phyloP scores from a whole-genome alignment of 495 filamentous ascomycete species.

The Echria macrotheca region DNA sequence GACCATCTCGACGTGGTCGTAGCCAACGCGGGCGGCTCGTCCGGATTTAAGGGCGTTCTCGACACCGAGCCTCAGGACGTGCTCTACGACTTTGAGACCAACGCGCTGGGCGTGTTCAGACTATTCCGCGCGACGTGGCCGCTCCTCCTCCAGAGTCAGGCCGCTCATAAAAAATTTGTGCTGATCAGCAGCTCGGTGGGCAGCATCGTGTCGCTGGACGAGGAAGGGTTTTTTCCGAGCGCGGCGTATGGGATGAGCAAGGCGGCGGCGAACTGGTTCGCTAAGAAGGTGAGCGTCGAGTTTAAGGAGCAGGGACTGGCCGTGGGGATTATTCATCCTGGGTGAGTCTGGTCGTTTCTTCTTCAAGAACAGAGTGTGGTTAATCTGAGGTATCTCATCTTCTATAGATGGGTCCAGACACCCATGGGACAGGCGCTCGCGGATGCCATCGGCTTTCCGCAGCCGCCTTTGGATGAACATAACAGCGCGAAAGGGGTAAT shows the following conservation, averaged over 20 bases:
- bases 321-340: conserved; percentile 29
- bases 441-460: conserved; percentile 25
- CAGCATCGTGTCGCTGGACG: conserved; percentile 25
- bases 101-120: conserved; percentile 25
- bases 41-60: conserved; percentile 16
- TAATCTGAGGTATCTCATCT: too few species aligned
- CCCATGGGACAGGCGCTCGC: conserved; percentile 32
- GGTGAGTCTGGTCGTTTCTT: conserved; percentile 17
- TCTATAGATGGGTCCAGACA: conserved; percentile 40
- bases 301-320: conserved; percentile 15
- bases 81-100: conserved; percentile 23
- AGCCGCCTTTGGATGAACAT: conserved; percentile 29
- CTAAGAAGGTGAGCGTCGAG: conserved; percentile 19
- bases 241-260: conserved; percentile 28
- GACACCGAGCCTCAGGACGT: conserved; percentile 14
- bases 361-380: neutral
- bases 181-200: conserved; percentile 28
- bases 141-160: conserved; percentile 13
- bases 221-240: conserved; percentile 12
- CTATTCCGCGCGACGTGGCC: conserved; percentile 27
- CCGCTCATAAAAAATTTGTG: conserved; percentile 24
- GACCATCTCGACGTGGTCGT: conserved; percentile 44
- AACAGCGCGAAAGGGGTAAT: conserved; percentile 25
- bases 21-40: conserved; percentile 43
- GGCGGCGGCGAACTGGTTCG: conserved; percentile 25